These are phyloP conservation scores for Clarireedia sp. DNA, from an alignment of 2,329 filamentous ascomycete species.

Conservation along the genomic window DNA sequence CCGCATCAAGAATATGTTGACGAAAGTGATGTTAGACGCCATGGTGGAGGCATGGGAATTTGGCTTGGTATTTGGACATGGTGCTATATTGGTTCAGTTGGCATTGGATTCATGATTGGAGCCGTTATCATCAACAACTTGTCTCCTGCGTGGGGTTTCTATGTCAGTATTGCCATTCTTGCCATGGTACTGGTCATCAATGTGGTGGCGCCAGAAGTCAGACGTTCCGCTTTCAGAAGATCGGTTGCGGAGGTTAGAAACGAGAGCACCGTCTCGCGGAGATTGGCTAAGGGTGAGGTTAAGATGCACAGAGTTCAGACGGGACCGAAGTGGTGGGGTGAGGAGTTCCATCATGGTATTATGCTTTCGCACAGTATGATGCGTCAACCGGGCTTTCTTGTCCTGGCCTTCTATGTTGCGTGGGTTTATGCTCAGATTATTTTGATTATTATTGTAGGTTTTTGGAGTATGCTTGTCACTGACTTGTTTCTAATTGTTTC, in stretches of 20 bases:
- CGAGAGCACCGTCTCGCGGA: constrained; percentile 43
- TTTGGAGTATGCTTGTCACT: constrained; percentile 14
- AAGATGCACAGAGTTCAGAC: constrained; percentile 67
- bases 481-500: not conserved
- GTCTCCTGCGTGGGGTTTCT: constrained; percentile 67
- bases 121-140: constrained; percentile 58
- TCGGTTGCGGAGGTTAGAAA: constrained; percentile 58
- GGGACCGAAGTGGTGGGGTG: constrained; percentile 68
- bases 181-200: constrained; percentile 60
- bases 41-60: constrained; percentile 71
- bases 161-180: constrained; percentile 61
- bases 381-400: constrained; percentile 63
- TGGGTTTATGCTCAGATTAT: constrained; percentile 76
- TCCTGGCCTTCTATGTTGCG: constrained; percentile 63
- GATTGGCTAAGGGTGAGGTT: constrained; percentile 63
- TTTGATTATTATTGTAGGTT: constrained; percentile 57
- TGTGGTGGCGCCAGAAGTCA: constrained; percentile 62
- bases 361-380: constrained; percentile 62
- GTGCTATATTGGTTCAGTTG: constrained; percentile 66
- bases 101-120: constrained; percentile 64
- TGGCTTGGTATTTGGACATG: constrained; percentile 75
- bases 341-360: constrained; percentile 66
- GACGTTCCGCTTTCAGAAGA: constrained; percentile 59
- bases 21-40: constrained; percentile 59
- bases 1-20: constrained; percentile 67